A percentile compares a stretch with the other conserved stretches of the same genome.
These are phyloP conservation scores for Phytophthora pseudosyringae DNA, from an alignment of 352 stramenopile species.

Conservation along the genomic window DNA sequence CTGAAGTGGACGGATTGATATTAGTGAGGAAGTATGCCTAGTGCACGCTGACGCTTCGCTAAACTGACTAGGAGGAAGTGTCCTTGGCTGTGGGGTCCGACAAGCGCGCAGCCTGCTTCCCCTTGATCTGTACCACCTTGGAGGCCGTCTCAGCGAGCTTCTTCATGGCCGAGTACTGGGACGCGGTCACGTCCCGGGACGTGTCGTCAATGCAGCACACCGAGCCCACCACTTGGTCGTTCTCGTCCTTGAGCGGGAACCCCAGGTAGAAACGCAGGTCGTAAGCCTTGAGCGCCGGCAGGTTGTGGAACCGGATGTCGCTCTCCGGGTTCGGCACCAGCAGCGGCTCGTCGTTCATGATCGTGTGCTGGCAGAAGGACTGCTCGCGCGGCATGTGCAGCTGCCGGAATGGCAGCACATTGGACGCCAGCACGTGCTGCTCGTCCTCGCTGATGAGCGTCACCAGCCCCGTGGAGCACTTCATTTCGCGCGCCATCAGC, in stretches of 20 bases:
- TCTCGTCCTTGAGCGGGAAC: conserved; percentile 47
- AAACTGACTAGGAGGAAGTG: conserved; percentile 4
- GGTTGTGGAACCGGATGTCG: conserved; percentile 73
- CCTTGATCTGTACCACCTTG: conserved; percentile 44
- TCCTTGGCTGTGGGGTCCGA: conserved; percentile 8
- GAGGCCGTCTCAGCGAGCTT: conserved; percentile 56
- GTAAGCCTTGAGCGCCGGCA: conserved; percentile 33
- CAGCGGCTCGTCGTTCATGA: conserved; percentile 70
- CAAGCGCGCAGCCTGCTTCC: conserved; percentile 22
- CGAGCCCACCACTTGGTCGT: conserved; percentile 61
- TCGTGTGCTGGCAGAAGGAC: conserved; percentile 73
- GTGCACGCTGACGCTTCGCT: background rate
- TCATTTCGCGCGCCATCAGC: conserved; percentile 61
- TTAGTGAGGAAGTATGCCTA: conserved; percentile 15
- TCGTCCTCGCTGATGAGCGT: conserved; percentile 64
- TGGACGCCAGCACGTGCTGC: conserved; percentile 53
- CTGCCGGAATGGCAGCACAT: conserved; percentile 33
- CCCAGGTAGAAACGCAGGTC: conserved; percentile 54
- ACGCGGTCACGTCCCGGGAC: conserved; percentile 52
- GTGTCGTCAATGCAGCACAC: conserved; percentile 67
- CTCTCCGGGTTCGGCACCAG: conserved; percentile 60
- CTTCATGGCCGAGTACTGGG: conserved; percentile 66
- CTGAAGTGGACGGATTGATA: conserved; percentile 22
- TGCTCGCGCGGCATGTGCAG: conserved; percentile 57
- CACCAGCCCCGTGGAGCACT: conserved; percentile 57